These are phyloP conservation scores for Chlorella sp. DNA, from an alignment of 139 green algal species.

Conservation along the genomic window DNA sequence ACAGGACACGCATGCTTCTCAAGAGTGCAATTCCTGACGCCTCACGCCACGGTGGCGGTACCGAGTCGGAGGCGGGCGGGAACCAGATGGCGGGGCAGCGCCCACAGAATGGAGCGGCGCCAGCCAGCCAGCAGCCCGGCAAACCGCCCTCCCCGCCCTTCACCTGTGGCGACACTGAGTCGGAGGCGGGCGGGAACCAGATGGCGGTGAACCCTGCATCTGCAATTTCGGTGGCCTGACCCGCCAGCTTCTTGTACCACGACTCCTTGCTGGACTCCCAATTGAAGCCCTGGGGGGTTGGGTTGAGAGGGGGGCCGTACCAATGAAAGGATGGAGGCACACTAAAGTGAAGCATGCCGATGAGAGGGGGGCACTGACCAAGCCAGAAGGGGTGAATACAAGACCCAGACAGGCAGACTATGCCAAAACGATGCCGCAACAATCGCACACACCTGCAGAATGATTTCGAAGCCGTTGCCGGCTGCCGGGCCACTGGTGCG, in stretches of 20 bases:
- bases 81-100: constrained; percentile 94
- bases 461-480: constrained; percentile 92
- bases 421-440: too few relatives aligned
- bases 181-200: constrained; percentile 94
- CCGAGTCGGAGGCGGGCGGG: constrained; percentile 91
- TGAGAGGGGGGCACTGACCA: too few relatives aligned
- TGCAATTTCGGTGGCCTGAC: constrained; percentile 67
- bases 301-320: too few relatives aligned
- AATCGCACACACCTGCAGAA: constrained; percentile 84
- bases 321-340: too few relatives aligned
- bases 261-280: constrained; percentile 88
- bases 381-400: not conserved
- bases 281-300: constrained; percentile 85
- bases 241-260: constrained; percentile 67
- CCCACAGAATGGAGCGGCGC: too few relatives aligned
- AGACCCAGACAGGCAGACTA: not conserved
- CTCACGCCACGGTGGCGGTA: too few relatives aligned
- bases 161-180: constrained; percentile 87
- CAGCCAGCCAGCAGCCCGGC: too few relatives aligned
- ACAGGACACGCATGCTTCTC: too few relatives aligned
- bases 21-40: too few relatives aligned
- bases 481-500: constrained; percentile 54
- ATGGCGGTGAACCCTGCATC: constrained; percentile 90
- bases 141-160: too few relatives aligned
- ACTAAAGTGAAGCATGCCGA: too few relatives aligned